These are phyloP conservation scores for Leccinum angustisporum DNA, from an alignment of 1,284 basidiomycete genomes.

Conservation along the genomic window DNA sequence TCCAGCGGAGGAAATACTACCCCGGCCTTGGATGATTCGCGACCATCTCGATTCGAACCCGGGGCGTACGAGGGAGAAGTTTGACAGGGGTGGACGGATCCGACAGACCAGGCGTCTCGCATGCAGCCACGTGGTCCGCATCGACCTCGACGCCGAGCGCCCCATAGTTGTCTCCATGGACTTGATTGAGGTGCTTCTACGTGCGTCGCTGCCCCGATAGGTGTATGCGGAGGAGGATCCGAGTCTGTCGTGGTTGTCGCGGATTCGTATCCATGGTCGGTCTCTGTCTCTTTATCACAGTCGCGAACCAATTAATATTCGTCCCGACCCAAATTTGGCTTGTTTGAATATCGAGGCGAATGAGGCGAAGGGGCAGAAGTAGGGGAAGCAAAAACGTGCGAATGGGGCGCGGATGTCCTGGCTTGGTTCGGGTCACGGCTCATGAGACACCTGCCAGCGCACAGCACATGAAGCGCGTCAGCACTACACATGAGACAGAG, in stretches of 20 bases:
- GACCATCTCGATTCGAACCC: no score
- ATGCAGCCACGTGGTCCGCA: no score
- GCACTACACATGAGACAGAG: constrained; percentile 7
- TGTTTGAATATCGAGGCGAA: constrained; percentile 1
- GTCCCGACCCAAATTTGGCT: constrained; percentile 5
- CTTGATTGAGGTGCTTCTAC: constrained; percentile 8
- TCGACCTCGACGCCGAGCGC: constrained; percentile 8
- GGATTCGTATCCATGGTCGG: constrained; percentile 29
- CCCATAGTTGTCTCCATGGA: constrained; percentile 20
- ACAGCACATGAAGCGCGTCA: background rate
- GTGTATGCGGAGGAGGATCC: constrained; percentile 29
- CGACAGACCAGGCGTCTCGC: no score
- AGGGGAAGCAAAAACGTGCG: constrained; percentile 10
- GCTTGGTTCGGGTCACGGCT: no score
- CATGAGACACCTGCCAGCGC: no score
- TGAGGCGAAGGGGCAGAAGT: background rate
- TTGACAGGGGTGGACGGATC: no score
- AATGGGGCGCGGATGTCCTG: background rate
- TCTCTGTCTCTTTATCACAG: constrained; percentile 26
- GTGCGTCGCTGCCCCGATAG: constrained; percentile 17
- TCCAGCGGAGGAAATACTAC: no score
- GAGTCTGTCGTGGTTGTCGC: constrained; percentile 34
- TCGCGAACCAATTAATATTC: constrained; percentile 12
- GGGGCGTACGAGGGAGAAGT: no score
- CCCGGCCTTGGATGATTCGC: no score